Conservation (phyloP, 805 yeast genomes). For the Yarrowia sp. region DNA sequence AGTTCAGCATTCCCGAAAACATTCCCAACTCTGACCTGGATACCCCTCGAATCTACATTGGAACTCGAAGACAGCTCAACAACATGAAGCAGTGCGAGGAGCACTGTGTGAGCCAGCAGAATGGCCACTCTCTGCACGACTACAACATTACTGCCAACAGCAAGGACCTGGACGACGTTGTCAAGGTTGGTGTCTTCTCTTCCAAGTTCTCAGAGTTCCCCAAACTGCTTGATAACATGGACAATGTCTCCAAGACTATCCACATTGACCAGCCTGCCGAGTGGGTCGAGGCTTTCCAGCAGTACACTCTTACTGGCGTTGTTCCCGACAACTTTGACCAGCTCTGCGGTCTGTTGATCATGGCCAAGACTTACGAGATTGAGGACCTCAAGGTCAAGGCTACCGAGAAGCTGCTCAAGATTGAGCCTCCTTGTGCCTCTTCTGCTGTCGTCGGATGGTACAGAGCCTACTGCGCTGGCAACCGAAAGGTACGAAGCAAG, state of each 20-base stretch:
- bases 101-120: slow-evolving; percentile 5
- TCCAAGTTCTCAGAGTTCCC: slow-evolving; percentile 30
- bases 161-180: slow-evolving; percentile 12
- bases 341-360: slow-evolving; percentile 25
- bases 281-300: slow-evolving; percentile 31
- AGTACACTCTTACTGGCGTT: slow-evolving; percentile 11
- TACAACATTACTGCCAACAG: slow-evolving; percentile 20
- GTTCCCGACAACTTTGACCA: slow-evolving; percentile 11
- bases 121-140: slow-evolving; percentile 16
- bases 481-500: slow-evolving; percentile 16
- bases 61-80: slow-evolving; percentile 33
- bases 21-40: slow-evolving; percentile 25
- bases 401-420: slow-evolving; percentile 20
- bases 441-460: slow-evolving; percentile 35
- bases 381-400: slow-evolving; percentile 28
- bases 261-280: slow-evolving; percentile 37
- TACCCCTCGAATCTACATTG: slow-evolving; percentile 38
- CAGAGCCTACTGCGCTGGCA: slow-evolving; percentile 33
- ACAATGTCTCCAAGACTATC: slow-evolving; percentile 13
- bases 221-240: slow-evolving; percentile 17
- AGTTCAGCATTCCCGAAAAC: slow-evolving; percentile 25
- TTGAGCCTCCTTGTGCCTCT: slow-evolving; percentile 13
- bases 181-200: slow-evolving; percentile 22
- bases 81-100: slow-evolving; percentile 30
- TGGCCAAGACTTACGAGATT: slow-evolving; percentile 35